Evolutionary conservation across 352 stramenopile species (phyloP).

Genomic region (Blastocystis hominis): DNA sequence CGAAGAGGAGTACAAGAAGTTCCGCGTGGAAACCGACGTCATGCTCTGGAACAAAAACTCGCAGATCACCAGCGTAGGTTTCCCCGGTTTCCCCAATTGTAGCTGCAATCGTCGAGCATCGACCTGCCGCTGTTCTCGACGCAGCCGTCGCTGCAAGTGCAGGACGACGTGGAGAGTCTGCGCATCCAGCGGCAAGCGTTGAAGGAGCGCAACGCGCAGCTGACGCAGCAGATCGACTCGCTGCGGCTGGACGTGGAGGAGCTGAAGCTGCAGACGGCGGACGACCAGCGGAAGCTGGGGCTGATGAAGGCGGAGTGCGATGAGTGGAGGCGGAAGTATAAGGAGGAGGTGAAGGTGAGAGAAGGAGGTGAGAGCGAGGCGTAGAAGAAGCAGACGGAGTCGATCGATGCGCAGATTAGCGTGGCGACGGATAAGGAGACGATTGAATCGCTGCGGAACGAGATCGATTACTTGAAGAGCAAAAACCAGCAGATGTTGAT

Average conservation of each 20-base stretch:
- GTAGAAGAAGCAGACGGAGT: no score
- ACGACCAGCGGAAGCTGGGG: background rate
- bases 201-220: background rate
- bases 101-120: background rate
- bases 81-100: background rate
- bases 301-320: background rate
- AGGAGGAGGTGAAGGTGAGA: slow-evolving; percentile 6
- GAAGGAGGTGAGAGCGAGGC: background rate
- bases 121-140: background rate
- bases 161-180: slow-evolving; percentile 25
- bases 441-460: background rate
- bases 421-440: background rate
- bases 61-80: background rate
- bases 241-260: slow-evolving; percentile 1
- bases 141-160: background rate
- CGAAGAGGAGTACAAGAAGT: slow-evolving; percentile 33
- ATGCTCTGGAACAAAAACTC: slow-evolving; percentile 27
- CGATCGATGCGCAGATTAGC: background rate
- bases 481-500: slow-evolving; percentile 13
- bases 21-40: slow-evolving; percentile 8
- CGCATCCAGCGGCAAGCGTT: background rate
- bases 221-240: background rate
- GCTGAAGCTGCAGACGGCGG: background rate
- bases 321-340: slow-evolving; percentile 15
- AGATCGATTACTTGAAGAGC: slow-evolving; percentile 7